phyloP scores from a whole-genome alignment of 202 grass and related monocot species.

The Panicum virgatum region DNA sequence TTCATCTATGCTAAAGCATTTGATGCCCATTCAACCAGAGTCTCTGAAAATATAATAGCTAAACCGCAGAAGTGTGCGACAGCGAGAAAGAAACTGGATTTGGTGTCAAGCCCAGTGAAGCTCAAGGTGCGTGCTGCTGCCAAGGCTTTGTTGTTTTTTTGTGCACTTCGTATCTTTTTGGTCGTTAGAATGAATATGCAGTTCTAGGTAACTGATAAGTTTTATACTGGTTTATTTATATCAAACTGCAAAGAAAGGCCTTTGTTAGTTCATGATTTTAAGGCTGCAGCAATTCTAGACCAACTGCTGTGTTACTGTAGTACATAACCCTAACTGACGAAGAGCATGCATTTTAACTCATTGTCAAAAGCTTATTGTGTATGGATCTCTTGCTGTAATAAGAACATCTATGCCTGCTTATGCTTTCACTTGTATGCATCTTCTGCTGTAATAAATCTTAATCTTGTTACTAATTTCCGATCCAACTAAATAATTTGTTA shows the following conservation, averaged over 20 bases:
- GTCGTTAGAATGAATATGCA: neutral
- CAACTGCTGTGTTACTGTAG: neutral
- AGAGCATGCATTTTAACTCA: neutral
- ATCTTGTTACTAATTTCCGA: neutral
- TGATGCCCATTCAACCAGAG: slow-evolving; percentile 3
- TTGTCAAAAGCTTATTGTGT: neutral
- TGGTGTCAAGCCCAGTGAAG: slow-evolving; percentile 43
- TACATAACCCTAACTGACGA: neutral
- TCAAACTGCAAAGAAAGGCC: neutral
- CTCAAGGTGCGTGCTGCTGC: slow-evolving; percentile 14
- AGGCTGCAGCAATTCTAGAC: neutral
- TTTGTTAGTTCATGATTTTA: slow-evolving; percentile 5
- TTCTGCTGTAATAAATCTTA: neutral
- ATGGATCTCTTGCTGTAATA: neutral
- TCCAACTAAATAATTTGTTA: neutral
- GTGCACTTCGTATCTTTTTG: neutral
- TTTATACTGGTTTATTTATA: neutral
- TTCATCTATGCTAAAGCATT: slow-evolving; percentile 15
- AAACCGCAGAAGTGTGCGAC: slow-evolving; percentile 21
- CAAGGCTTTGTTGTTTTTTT: slow-evolving; percentile 7
- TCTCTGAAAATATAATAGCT: slow-evolving; percentile 31
- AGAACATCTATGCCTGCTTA: neutral
- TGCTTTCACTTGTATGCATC: neutral
- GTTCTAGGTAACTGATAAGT: neutral
- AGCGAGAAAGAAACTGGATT: slow-evolving; percentile 39